These are phyloP conservation scores for Solanum corneliomulleri DNA, from an alignment of 257 asterid genomes.

Conservation along the genomic window DNA sequence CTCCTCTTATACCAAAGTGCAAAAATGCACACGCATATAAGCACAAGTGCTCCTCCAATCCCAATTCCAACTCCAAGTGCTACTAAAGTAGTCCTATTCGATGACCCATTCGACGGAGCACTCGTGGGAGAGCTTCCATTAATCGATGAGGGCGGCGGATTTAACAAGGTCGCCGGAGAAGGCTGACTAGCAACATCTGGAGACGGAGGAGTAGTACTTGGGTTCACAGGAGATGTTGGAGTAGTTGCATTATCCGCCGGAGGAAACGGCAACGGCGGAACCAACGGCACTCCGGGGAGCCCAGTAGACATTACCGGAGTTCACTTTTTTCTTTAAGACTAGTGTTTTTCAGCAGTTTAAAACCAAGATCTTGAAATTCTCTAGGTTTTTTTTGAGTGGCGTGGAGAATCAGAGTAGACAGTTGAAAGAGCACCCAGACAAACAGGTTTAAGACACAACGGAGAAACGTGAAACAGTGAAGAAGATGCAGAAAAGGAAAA, in stretches of 20 bases:
- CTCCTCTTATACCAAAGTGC: conserved; percentile 61
- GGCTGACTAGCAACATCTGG: conserved; percentile 10
- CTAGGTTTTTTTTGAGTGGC: background rate
- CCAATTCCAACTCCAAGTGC: conserved; percentile 86
- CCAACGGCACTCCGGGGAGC: background rate
- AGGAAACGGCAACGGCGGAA: conserved; percentile 26
- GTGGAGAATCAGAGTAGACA: background rate
- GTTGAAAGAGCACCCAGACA: background rate
- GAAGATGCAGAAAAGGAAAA: background rate
- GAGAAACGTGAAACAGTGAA: background rate
- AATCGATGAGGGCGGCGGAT: conserved; percentile 20
- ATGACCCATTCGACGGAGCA: conserved; percentile 10
- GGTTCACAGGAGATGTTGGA: conserved; percentile 2
- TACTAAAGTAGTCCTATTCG: conserved; percentile 26
- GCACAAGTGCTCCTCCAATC: conserved; percentile 66
- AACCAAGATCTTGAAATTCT: background rate
- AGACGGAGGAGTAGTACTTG: background rate
- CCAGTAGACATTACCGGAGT: background rate
- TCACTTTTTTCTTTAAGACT: background rate
- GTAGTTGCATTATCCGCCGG: conserved; percentile 17
- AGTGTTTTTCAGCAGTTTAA: background rate
- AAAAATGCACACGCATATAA: conserved; percentile 53
- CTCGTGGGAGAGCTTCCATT: conserved; percentile 6
- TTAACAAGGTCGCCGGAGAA: conserved; percentile 9
- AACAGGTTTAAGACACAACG: background rate